Evolutionary conservation across 768 basidiomycete genomes (phyloP).

Genomic region (Amanita rimosa): DNA sequence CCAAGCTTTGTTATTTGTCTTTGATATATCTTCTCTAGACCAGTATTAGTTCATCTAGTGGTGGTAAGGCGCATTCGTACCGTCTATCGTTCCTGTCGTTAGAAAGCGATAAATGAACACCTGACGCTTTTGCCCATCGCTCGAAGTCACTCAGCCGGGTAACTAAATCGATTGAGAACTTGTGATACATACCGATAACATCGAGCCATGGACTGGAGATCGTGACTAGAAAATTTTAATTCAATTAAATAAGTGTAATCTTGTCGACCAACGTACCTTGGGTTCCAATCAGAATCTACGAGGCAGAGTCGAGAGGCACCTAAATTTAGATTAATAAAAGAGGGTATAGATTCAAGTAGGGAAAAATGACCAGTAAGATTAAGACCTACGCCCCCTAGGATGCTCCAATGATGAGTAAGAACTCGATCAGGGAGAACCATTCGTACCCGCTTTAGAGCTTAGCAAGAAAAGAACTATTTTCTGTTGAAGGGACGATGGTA

Average conservation of each 20-base stretch:
- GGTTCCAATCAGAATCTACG: constrained; percentile 92
- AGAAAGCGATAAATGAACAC: constrained; percentile 87
- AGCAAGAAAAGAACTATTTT: constrained; percentile 75
- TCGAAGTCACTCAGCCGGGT: constrained; percentile 18
- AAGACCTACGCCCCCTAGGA: constrained; percentile 77
- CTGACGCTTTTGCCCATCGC: constrained; percentile 88
- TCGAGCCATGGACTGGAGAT: constrained; percentile 95
- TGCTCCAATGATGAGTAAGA: background rate
- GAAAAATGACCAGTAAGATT: constrained; percentile 66
- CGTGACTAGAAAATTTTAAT: constrained; percentile 42
- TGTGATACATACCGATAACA: constrained; percentile 63
- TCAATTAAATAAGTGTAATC: background rate
- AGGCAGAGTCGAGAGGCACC: constrained; percentile 77
- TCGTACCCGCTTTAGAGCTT: constrained; percentile 73
- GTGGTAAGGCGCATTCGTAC: constrained; percentile 20
- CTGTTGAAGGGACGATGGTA: background rate
- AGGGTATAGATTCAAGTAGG: background rate
- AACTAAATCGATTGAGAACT: constrained; percentile 5
- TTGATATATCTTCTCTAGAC: constrained; percentile 80
- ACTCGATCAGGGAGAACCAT: background rate
- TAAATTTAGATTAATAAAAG: constrained; percentile 11
- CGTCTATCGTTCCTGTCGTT: constrained; percentile 86
- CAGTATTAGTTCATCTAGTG: background rate
- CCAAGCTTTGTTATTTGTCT: constrained; percentile 92
- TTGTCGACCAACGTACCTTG: constrained; percentile 36